phyloP scores from a whole-genome alignment of 176 grass and related monocot species.

The Oryza glumipatula region DNA sequence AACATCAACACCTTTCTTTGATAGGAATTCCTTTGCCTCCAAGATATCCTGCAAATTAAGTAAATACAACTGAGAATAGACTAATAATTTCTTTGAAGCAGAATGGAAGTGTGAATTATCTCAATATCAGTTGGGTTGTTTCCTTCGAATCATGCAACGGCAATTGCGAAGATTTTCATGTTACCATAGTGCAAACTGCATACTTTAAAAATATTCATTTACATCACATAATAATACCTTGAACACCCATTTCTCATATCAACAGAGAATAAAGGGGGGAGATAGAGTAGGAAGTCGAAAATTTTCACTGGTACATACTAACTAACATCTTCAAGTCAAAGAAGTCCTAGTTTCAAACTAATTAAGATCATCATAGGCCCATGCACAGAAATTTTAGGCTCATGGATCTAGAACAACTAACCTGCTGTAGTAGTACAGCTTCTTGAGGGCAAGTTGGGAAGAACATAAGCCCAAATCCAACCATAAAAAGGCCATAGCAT shows the following conservation, averaged over 20 bases:
- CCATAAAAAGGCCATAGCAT: constrained; percentile 95
- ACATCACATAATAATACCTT: background rate
- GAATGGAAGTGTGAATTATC: background rate
- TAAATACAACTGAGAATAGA: background rate
- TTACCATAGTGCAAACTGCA: background rate
- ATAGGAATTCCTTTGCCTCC: constrained; percentile 82
- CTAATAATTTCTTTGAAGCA: background rate
- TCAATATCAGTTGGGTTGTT: background rate
- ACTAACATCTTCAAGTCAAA: background rate
- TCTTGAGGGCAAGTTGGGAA: constrained; percentile 92
- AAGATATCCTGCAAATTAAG: constrained; percentile 60
- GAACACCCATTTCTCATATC: background rate
- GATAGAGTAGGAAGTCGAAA: background rate
- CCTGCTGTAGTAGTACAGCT: constrained; percentile 81
- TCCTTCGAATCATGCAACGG: background rate
- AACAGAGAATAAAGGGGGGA: background rate
- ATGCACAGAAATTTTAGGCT: background rate
- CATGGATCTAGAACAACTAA: constrained; percentile 29
- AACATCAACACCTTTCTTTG: constrained; percentile 66
- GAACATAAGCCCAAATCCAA: constrained; percentile 88
- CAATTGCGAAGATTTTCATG: no score
- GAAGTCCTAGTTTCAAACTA: background rate
- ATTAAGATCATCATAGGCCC: background rate
- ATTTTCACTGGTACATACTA: background rate
- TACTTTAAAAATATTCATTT: constrained; percentile 18